Evolutionary conservation across 495 filamentous ascomycete species (phyloP), one percentile per base, ranked within the genome.

Genomic region (Penicillium angulare): DNA sequence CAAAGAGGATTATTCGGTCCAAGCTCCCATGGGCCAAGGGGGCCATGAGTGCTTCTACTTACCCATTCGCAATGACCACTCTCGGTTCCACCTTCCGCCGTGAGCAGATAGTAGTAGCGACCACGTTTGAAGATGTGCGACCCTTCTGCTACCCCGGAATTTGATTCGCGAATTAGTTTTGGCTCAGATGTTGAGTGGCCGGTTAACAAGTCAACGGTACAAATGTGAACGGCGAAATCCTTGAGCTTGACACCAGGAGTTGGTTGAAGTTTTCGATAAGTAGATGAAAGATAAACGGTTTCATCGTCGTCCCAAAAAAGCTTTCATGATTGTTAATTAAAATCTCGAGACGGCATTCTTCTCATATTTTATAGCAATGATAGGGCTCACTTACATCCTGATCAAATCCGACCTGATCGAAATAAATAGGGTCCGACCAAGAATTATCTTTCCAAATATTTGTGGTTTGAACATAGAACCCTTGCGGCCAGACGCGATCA

Each of bases 81-180:
- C 12, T 82, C 60, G 0, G 84, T 86, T 15, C 84, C 85, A 1
- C 83, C 84, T 69, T 88, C 84, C 0, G 84, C 84, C 6, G 81
- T 82, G 47, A 89, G 73, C 26, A 89, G 73, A 53, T 88, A 89
- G 59, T 85, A 87, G 62, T 79, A 86, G 0, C 72, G 79, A 43
- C 81, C 81, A 18, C 82, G 80, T 45, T 78, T 78, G 62, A 84
- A 86, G 26, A 88, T 68, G 46, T 86, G 85, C 1, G 85, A 84
- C 5, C 83, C 85, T 64, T 87, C 85, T 0, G 83, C 78, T 3
- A 73, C 75, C 0, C 73, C 64, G 0, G 75, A 77, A 15, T 73
- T 67, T 3, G 82, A 83, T 43, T 79, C 80, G 63, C 80, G 81
- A 38, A 85, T 75, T 6, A 69, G 67, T 10, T 64, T 68, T 1